Conservation (phyloP, 306 rosid species). For the Mimosa pudica region DNA sequence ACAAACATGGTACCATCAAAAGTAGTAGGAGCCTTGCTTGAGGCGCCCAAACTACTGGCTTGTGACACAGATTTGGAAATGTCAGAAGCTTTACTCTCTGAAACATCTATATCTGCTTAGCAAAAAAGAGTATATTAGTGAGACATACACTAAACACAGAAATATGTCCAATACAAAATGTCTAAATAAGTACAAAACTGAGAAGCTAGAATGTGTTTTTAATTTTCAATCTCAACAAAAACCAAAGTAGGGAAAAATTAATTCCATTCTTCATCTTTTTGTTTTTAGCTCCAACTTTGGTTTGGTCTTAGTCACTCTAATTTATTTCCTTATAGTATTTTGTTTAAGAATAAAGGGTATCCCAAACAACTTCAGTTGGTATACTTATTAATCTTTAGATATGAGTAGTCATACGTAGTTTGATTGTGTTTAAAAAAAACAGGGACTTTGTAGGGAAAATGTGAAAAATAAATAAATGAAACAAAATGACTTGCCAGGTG, state of each 20-base stretch:
- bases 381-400: no score
- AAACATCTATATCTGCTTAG: constrained; percentile 61
- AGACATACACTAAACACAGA: constrained; percentile 5
- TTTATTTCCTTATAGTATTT: background rate
- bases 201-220: background rate
- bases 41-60: constrained; percentile 49
- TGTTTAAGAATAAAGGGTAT: no score
- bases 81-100: constrained; percentile 68
- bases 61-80: constrained; percentile 63
- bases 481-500: background rate
- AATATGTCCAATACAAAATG: constrained; percentile 2
- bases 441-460: no score
- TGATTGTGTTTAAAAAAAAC: no score
- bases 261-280: background rate
- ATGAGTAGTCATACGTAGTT: no score
- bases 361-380: no score
- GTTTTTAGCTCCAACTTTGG: background rate
- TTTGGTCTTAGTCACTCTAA: background rate
- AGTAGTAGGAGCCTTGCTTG: constrained; percentile 41
- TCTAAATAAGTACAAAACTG: background rate
- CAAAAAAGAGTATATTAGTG: constrained; percentile 17
- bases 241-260: background rate
- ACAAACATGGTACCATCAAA: constrained; percentile 55
- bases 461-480: no score
- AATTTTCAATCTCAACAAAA: background rate